Evolutionary conservation across 2,329 filamentous ascomycete species (phyloP).

Genomic region (Fusarium vanettenii): DNA sequence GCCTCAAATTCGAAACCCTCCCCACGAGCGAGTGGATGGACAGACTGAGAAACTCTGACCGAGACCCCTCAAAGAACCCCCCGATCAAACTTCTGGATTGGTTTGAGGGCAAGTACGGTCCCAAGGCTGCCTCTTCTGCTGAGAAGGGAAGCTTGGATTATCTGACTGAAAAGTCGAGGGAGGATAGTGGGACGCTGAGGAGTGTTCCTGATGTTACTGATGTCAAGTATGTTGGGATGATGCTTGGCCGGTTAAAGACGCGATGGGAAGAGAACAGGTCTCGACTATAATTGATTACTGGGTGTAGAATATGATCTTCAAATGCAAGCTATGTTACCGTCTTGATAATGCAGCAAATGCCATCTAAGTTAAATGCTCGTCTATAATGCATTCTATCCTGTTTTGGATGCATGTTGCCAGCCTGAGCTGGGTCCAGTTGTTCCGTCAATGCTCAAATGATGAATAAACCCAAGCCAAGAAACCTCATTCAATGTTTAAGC

Average conservation of each 20-base stretch:
- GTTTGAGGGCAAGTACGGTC: constrained; percentile 51
- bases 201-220: constrained; percentile 31
- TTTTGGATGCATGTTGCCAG: not conserved
- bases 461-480: not conserved
- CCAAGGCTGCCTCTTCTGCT: constrained; percentile 16
- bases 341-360: not conserved
- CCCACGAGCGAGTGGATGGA: constrained; percentile 57
- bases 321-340: not conserved
- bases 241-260: constrained; percentile 13
- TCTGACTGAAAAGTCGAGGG: constrained; percentile 23
- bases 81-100: constrained; percentile 65
- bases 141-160: constrained; percentile 28
- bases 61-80: constrained; percentile 60
- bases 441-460: not conserved
- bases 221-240: constrained; percentile 26
- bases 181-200: constrained; percentile 31
- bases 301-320: not conserved
- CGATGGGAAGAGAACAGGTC: constrained; percentile 5
- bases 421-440: not conserved
- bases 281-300: not conserved
- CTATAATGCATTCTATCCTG: not conserved
- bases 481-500: not conserved
- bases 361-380: not conserved
- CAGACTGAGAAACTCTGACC: constrained; percentile 55
- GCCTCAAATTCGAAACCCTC: constrained; percentile 59